Base-by-base conservation (phyloP, 495 filamentous ascomycete species). In the Tirmania nivea region DNA sequence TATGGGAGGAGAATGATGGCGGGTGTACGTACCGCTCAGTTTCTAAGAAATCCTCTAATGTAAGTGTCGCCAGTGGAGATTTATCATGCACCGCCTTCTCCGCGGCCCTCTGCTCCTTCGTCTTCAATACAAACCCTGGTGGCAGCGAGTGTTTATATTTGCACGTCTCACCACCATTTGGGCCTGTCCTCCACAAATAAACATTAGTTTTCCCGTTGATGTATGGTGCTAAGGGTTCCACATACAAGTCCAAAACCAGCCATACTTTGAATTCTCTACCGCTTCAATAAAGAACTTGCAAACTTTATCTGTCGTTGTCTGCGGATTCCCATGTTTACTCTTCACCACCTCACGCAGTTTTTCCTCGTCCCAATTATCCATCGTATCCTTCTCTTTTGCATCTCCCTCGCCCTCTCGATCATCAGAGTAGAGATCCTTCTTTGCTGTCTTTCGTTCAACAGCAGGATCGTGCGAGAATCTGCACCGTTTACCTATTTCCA, bases 241-340 rank as follows among this genome's bases (percentile, higher is more conserved):
- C 55, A 36, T 57, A 63, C 90, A 99, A 36, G 74, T 72, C 90
- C 90, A 99, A 69, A 96, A 94, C 90, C 90, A 99, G 57, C 90
- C 90, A 61, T 99, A 99, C 70, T 95, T 96, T 59, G 83, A 81
- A 59, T 96, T 90, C 70, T 99, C 90, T 52, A 99, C 88, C 3
- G 90, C 90, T 55, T 92, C 86, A 67, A 95, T 90, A 69, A 99
- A 99, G 73, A 71, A 93, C 69, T 96, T 99, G 82, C 90, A 99
- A 54, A 96, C 88, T 68, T 94, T 99, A 62, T 99, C 90, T 55
- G 90, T 99, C 8, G 86, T 86, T 45, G 89, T 94, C 61, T 81
- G 76, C 52, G 90, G 90, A 71, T 99, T 99, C 12, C 90, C 90
- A 64, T 96, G 92, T 71, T 96, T 99, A 62, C 83, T 89, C 62